Evolutionary conservation across 106 monocot genomes (phyloP), one percentile per base, ranked within the genome.

Genomic region (Ottelia alismoides): DNA sequence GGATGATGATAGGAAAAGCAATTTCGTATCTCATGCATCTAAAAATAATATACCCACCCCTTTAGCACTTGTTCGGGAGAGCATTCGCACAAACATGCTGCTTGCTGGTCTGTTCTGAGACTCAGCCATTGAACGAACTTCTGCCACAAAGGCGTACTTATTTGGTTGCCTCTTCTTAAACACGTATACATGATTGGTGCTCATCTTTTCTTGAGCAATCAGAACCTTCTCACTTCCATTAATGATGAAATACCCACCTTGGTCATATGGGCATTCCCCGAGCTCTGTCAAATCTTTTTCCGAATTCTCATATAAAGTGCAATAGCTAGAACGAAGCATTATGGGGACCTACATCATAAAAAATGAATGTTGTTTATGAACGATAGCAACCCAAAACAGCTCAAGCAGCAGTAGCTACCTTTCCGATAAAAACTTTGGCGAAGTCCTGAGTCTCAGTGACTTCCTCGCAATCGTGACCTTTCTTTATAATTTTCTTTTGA

Each of bases 91-190:
- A 71, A 85, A 85, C 96, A 98, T 98, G 58, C 89, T 98, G 59
- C 96, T 98, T 20, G 89, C 89, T 25, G 96, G 89, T 35, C 96
- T 81, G 27, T 89, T 98, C 28, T 98, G 96, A 31, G 78, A 85
- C 51, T 98, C 96, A 25, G 89, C 85, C 89, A 89, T 98, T n/a
- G 96, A 98, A 46, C 96, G 61, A 19, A 98, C 96, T 66, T 98
- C 96, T 52, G 70, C 96, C 6, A 98, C 89, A 73, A 85, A 98
- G 11, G 96, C 82, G 75, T 46, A 98, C 45, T 98, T 98, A 61
- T 98, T 98, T 1, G 96, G 96, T 57, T 98, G 96, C 32, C 96
- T 85, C 62, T 89, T 98, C 74, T 98, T 98, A 43, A 98, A 98
- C 3, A 98, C 96, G 70, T 98, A 98, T 30, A 98, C 96, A 75